Conservation (phyloP, 1,139 yeast genomes). For the Blastobotrys serpentis region DNA sequence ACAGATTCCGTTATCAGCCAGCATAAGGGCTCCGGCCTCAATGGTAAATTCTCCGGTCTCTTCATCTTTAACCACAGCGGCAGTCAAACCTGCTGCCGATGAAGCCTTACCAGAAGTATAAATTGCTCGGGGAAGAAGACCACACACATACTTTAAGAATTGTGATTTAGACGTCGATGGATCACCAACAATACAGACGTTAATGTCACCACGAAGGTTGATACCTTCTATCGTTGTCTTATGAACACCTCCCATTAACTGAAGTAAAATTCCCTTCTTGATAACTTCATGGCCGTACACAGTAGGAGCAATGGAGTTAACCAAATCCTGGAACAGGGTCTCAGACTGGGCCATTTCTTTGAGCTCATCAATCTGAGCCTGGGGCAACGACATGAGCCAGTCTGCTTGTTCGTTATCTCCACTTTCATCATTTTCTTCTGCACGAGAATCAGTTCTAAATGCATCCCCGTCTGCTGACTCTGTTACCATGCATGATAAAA, state of each 20-base stretch:
- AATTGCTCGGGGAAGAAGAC: slow-evolving; percentile 90
- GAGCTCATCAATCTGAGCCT: slow-evolving; percentile 79
- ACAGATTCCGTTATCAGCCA: slow-evolving; percentile 98
- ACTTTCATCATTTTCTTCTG: slow-evolving; percentile 40
- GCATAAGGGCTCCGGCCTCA: slow-evolving; percentile 98
- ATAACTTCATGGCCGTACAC: slow-evolving; percentile 95
- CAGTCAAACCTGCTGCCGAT: slow-evolving; percentile 98
- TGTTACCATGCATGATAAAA: slow-evolving; percentile 82
- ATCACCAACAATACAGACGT: slow-evolving; percentile 95
- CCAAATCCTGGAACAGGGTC: slow-evolving; percentile 80
- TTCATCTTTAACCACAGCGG: slow-evolving; percentile 96
- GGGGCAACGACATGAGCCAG: slow-evolving; percentile 74
- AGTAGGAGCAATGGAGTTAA: slow-evolving; percentile 91
- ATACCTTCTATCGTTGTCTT: slow-evolving; percentile 93
- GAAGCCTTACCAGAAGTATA: slow-evolving; percentile 99
- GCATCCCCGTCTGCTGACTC: slow-evolving; percentile 40
- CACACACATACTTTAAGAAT: slow-evolving; percentile 87
- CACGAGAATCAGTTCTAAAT: slow-evolving; percentile 44
- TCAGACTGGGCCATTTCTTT: slow-evolving; percentile 90
- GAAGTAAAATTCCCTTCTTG: slow-evolving; percentile 87
- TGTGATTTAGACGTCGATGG: slow-evolving; percentile 98
- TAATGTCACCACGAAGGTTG: slow-evolving; percentile 93
- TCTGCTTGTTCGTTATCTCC: slow-evolving; percentile 65
- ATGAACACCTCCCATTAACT: slow-evolving; percentile 94
- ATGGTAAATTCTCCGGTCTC: slow-evolving; percentile 97